Base-by-base conservation (phyloP, 306 rosid species). In the Vigna mungo region DNA sequence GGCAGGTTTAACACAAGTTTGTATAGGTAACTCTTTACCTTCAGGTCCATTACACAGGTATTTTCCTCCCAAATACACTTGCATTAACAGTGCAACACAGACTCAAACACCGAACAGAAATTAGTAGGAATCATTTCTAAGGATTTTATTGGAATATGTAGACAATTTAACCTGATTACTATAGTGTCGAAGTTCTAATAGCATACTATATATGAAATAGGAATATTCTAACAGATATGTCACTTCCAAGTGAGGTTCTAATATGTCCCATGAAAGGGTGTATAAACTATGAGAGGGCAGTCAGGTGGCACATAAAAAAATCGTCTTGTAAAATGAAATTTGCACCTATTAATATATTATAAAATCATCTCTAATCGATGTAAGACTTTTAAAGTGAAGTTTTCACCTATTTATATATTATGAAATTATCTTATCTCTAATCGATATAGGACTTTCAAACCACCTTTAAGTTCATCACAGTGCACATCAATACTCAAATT, bases 241-340 rank as follows among this genome's bases (percentile, higher is more conserved):
- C 47, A 68, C 14, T 9, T 18, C 20, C 41, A 0, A 18, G 52
- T 46, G 61, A 78, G 46, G 44, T 58, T 68, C 49, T 30, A 56
- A 46, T 46, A 47, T 20, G 64, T 62, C 77, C 39, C 20, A 60
- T 59, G 36, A 15, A 69, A 47, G 41, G 62, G 52, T 36, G n/a
- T 32, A 41, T 32, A 78, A 46, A 46, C 43, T 46, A 18, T 2
- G 36, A 7, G 30, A 72, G 7, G 37, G n/a, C 32, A 55, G 8
- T 56, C 36, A 0, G 18, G 18, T 44, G 39, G 21, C 47, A 11
- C 16, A 53, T 53, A 25, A 21, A 25, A 25, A 25, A 2, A 2
- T 0, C 27, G 3, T 25, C 3, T 25, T 25, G 27, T 25, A 25
- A 25, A 1, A 25, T 25, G 27, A 25, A 0, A 25, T 2, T 25